phyloP scores from a whole-genome alignment of 192 early-diverging fungal species.

The Coemansia interrupta region DNA sequence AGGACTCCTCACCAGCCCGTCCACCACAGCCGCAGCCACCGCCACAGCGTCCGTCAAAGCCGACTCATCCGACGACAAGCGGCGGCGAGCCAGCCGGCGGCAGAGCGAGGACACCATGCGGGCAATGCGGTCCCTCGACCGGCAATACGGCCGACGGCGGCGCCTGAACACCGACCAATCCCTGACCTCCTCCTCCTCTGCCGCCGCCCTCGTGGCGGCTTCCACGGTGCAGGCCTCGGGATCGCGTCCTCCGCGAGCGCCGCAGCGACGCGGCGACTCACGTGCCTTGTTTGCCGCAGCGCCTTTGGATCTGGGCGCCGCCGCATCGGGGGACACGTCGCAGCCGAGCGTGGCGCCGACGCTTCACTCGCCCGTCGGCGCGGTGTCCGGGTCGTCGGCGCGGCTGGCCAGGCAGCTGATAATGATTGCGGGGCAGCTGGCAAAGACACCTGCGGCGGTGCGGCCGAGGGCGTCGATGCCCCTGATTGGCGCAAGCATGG shows the following conservation, averaged over 20 bases:
- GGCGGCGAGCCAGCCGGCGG: conserved; percentile 21
- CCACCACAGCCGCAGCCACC: not conserved
- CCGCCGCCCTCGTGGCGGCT: not conserved
- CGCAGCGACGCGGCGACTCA: conserved; percentile 30
- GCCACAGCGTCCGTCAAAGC: not conserved
- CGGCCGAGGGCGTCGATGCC: conserved; percentile 51
- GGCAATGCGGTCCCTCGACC: conserved; percentile 46
- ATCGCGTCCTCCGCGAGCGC: not conserved
- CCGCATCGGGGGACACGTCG: not conserved
- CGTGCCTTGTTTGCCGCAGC: conserved; percentile 38
- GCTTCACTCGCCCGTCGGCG: conserved; percentile 15
- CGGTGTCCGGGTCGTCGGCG: conserved; percentile 9
- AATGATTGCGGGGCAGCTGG: conserved; percentile 18
- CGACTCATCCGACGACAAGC: not conserved
- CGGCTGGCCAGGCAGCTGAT: conserved; percentile 30
- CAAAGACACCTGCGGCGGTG: conserved; percentile 14
- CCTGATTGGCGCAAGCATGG: conserved; percentile 20
- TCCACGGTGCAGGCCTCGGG: not conserved
- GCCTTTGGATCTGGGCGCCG: not conserved
- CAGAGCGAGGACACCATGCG: conserved; percentile 48
- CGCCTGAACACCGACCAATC: conserved; percentile 42
- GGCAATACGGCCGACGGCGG: conserved; percentile 48
- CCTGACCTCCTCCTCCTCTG: not conserved
- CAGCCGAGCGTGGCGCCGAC: conserved; percentile 6
- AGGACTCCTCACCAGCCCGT: conserved; percentile 14